Percentiles rank a stretch among this genome's conserved stretches.
These are phyloP conservation scores for Agarophyton chilense DNA, from an alignment of 23 red algal species.

Conservation along the genomic window DNA sequence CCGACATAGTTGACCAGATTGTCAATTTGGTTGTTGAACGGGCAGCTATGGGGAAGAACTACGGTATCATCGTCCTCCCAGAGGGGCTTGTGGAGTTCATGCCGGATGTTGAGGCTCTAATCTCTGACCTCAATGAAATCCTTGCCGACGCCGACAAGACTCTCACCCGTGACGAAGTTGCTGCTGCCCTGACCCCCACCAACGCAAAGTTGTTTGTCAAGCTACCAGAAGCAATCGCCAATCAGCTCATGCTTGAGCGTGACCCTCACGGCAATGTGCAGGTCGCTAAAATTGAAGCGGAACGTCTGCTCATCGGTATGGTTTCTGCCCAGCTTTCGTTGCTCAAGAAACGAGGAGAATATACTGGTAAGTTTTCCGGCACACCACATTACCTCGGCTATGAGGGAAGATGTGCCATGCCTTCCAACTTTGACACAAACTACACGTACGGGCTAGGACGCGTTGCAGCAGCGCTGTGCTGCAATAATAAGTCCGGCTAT, in stretches of 20 bases:
- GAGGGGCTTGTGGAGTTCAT: slow-evolving; percentile 99
- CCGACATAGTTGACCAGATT: slow-evolving; percentile 68
- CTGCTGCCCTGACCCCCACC: slow-evolving; percentile 34
- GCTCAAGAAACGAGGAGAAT: slow-evolving; percentile 74
- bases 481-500: slow-evolving; percentile 80
- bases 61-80: slow-evolving; percentile 95
- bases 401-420: slow-evolving; percentile 90
- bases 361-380: slow-evolving; percentile 74
- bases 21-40: slow-evolving; percentile 78
- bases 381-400: slow-evolving; percentile 95
- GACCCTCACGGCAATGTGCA: slow-evolving; percentile 99
- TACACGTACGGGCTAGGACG: slow-evolving; percentile 93
- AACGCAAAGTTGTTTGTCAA: slow-evolving; percentile 67
- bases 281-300: slow-evolving; percentile 95
- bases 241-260: slow-evolving; percentile 92
- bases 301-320: slow-evolving; percentile 92
- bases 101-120: slow-evolving; percentile 92
- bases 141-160: slow-evolving; percentile 40
- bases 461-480: slow-evolving; percentile 86
- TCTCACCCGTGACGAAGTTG: slow-evolving; percentile 41
- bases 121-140: slow-evolving; percentile 89
- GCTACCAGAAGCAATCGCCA: slow-evolving; percentile 76
- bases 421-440: slow-evolving; percentile 96
- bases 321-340: slow-evolving; percentile 62
- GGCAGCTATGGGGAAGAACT: slow-evolving; percentile 78